Percentiles rank a stretch among this genome's conserved stretches.
Conservation (phyloP, 1,284 basidiomycete genomes). For the Leccinum solheimii region DNA sequence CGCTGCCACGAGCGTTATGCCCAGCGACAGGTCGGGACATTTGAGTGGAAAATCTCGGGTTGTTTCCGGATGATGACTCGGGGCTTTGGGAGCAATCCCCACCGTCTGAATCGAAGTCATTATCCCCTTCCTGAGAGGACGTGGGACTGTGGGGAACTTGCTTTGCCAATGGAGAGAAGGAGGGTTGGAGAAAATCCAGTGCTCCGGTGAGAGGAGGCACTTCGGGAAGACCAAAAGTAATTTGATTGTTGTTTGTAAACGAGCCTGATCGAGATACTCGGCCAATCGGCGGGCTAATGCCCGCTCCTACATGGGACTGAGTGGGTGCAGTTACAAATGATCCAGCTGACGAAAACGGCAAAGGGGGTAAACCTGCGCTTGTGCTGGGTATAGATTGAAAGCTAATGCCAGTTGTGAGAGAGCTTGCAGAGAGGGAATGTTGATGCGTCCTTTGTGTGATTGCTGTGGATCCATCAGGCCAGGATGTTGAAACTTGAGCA, state of each 20-base stretch:
- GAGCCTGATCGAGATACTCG: constrained; percentile 68
- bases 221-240: constrained; percentile 42
- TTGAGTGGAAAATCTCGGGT: constrained; percentile 22
- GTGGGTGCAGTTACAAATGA: constrained; percentile 32
- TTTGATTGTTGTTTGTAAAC: constrained; percentile 48
- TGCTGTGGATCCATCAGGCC: constrained; percentile 30
- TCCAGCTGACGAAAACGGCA: constrained; percentile 36
- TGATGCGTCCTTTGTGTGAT: constrained; percentile 36
- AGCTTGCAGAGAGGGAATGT: constrained; percentile 37
- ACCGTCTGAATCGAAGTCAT: constrained; percentile 44
- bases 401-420: constrained; percentile 33
- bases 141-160: constrained; percentile 32
- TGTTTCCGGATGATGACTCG: constrained; percentile 31
- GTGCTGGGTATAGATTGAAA: constrained; percentile 39
- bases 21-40: constrained; percentile 26
- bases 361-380: constrained; percentile 28
- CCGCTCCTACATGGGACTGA: constrained; percentile 22
- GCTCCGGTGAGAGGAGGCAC: constrained; percentile 29
- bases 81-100: constrained; percentile 33
- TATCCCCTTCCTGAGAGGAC: constrained; percentile 44
- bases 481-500: constrained; percentile 26
- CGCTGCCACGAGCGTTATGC: constrained; percentile 22
- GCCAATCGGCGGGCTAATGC: constrained; percentile 45
- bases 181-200: constrained; percentile 35
- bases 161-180: constrained; percentile 18